Evolutionary conservation across 1,284 basidiomycete species (phyloP).

Genomic region (Sanguinoderma infundibulare): DNA sequence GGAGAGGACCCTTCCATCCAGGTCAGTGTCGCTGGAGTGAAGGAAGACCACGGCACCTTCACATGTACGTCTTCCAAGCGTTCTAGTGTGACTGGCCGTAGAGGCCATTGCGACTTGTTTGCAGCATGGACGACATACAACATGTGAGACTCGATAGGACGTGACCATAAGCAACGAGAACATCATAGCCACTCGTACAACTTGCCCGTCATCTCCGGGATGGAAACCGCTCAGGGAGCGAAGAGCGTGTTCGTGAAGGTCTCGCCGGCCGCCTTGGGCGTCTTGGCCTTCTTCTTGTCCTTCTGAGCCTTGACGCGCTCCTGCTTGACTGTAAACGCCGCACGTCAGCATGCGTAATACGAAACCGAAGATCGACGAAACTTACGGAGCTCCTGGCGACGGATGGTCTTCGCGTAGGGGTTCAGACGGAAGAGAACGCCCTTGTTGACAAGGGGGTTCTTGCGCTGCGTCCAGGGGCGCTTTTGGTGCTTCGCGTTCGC

Average conservation of each 20-base stretch:
- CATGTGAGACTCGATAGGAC: constrained; percentile 26
- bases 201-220: neutral
- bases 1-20: too few species aligned
- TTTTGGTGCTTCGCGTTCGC: constrained; percentile 82
- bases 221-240: constrained; percentile 66
- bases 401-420: constrained; percentile 96
- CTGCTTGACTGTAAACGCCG: constrained; percentile 72
- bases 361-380: constrained; percentile 30
- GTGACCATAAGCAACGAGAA: constrained; percentile 27
- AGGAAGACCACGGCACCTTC: too few species aligned
- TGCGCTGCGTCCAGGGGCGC: constrained; percentile 99
- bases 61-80: neutral
- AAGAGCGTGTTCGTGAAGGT: constrained; percentile 88
- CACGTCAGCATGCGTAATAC: neutral
- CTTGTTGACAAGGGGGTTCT: constrained; percentile 98
- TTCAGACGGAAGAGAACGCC: constrained; percentile 98
- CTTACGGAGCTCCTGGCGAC: constrained; percentile 86
- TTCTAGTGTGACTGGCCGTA: neutral
- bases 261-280: constrained; percentile 73
- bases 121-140: constrained; percentile 31
- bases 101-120: constrained; percentile 5
- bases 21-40: too few species aligned
- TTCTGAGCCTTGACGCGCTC: constrained; percentile 73
- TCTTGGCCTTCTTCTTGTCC: constrained; percentile 65
- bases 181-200: constrained; percentile 29